These are phyloP conservation scores for Dothideomycetidae sp. DNA, from an alignment of 2,329 filamentous ascomycete genomes.

Conservation along the genomic window DNA sequence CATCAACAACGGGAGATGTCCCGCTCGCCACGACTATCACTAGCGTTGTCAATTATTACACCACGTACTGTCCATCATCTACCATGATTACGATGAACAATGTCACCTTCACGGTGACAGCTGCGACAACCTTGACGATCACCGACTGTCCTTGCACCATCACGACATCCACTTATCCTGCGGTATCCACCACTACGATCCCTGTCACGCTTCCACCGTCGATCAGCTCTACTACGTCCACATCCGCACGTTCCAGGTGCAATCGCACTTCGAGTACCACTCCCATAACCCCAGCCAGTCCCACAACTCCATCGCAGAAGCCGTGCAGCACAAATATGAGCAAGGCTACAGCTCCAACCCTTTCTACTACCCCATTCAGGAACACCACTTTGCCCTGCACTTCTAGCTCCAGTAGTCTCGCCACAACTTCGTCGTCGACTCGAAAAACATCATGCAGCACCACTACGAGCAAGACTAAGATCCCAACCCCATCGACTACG, in stretches of 20 bases:
- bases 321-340: background rate
- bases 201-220: no score
- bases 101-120: conserved; percentile 55
- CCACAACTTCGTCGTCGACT: no score
- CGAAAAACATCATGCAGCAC: background rate
- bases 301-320: no score
- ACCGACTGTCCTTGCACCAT: conserved; percentile 14
- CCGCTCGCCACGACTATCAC: conserved; percentile 27
- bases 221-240: no score
- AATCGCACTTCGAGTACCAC: no score
- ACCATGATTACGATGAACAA: conserved; percentile 49
- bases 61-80: conserved; percentile 57
- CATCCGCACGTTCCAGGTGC: no score
- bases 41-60: conserved; percentile 49
- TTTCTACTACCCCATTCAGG: background rate
- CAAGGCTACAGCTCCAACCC: background rate
- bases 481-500: background rate
- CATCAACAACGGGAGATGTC: background rate
- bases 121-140: conserved; percentile 18
- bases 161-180: conserved; percentile 8
- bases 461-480: background rate
- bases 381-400: background rate
- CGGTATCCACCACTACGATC: no score
- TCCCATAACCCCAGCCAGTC: no score
- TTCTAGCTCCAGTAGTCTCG: background rate